Base-by-base conservation (phyloP, 345 rosid species). In the Chamaenerion angustifolium region DNA sequence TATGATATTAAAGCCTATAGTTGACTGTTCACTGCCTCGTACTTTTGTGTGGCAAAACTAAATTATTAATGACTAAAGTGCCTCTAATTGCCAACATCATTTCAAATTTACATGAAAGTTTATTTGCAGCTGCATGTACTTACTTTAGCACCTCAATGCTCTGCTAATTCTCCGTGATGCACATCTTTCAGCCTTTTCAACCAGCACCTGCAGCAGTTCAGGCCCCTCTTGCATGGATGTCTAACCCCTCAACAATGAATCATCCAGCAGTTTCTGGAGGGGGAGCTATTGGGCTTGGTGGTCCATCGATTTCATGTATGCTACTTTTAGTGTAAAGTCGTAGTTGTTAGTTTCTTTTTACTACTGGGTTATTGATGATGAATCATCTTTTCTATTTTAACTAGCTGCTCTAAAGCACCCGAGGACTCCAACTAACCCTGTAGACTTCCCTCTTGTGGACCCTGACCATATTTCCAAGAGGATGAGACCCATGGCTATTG, bases 281-380 rank as follows among this genome's bases (percentile, higher is more conserved):
- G 21, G 86, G 78, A 70, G 82, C 85, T 59, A 88, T 88, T 59
- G 79, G 94, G 68, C 90, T 81, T 42, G 94, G 90, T 60, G 68
- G 73, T 56, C 76, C 96, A 55, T 79, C 94, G 15, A 77, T 88
- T 43, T 80, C 80, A 63, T 85, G 90, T 83, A 62, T 40, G 42
- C 54, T 52, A 12, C 51, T 25, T 51, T 40, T 59, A 11, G 13
- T 14, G 17, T 5, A 12, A 47, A 12, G 3, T 17, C 10, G 1
- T 31, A 31, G 37, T 31, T 31, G 5, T 31, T 31, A 31, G 37
- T 31, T 31, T 31, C 37, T 31, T 4, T 31, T 31, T 31, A 5
- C 37, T 31, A 8, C 37, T 31, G 37, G 37, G 6, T 31, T 31
- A 8, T 31, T 31, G 3, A 50, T 18, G 12, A 4, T 4, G 14